Base-by-base conservation (phyloP, 768 basidiomycete species). In the Boletus edulis region DNA sequence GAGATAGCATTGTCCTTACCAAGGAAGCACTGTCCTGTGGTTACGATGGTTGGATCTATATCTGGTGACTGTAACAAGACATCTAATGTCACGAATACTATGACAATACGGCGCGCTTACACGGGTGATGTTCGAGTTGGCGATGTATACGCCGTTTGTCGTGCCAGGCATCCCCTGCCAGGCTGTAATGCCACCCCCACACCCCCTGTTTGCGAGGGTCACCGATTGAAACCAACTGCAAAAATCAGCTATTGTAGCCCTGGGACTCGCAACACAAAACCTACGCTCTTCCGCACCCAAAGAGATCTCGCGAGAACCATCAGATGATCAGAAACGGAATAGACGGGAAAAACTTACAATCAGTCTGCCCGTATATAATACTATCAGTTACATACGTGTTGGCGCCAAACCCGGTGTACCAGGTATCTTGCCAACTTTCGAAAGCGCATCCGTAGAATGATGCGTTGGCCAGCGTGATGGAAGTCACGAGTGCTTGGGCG, bases 121-220 rank as follows among this genome's bases (percentile, higher is more conserved):
- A 37, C 82, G 75, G 14, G 83, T 83, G 52, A 86, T 80, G 3
- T 63, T 72, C 0, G 84, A 83, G 58, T 83, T 67, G 1, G 77
- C 64, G 12, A 86, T 78, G 62, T 82, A 85, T 8, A 80, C 81
- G 2, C 82, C 83, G 54, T 80, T 2, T 72, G 73, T 9, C 74
- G 80, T 15, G 18, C 52, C 55, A 15, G 10, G 4, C 14, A 77
- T 79, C 4, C 85, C 84, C 51, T 77, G 78, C 85, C 85, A 87
- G 0, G 85, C 86, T 11, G 78, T 78, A 15, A 87, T 75, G 1
- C 83, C 84, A 3, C 86, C 86, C 0, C 85, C 85, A 52, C 83
- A 85, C 0, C 75, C 85, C 18, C 86, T 78, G 51, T 81, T 84
- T 4, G 85, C 84, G 2, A 88, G 72, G 18, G 77, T 77, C 14